Evolutionary conservation across 345 rosid species (phyloP).

Genomic region (Lepidium sativum): DNA sequence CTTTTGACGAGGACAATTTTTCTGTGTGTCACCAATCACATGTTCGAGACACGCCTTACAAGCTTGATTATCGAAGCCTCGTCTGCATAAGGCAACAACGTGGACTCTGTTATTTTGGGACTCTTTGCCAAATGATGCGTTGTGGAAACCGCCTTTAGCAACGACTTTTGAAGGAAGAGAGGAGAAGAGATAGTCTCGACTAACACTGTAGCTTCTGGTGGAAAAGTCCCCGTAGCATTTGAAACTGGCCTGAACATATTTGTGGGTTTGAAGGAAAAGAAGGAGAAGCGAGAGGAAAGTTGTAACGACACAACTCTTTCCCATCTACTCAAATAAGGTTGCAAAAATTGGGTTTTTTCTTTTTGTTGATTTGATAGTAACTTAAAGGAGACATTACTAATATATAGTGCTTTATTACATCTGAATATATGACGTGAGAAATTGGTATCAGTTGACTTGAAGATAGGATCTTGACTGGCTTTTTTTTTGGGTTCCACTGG

Average conservation of each 20-base stretch:
- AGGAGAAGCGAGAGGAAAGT: neutral
- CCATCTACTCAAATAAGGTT: neutral
- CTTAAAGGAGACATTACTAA: no score
- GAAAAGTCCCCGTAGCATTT: slow-evolving; percentile 24
- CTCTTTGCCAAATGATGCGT: slow-evolving; percentile 19
- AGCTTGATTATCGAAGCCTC: slow-evolving; percentile 16
- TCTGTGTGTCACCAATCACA: neutral
- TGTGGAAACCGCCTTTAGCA: slow-evolving; percentile 25
- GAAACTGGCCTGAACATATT: slow-evolving; percentile 3
- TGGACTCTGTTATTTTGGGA: slow-evolving; percentile 16
- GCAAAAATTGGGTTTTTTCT: no score
- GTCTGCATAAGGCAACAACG: slow-evolving; percentile 30
- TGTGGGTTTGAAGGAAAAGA: neutral
- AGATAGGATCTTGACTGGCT: no score
- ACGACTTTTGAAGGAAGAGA: slow-evolving; percentile 28
- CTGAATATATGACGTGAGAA: no score
- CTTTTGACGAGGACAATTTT: slow-evolving; percentile 29
- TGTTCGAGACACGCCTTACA: slow-evolving; percentile 26
- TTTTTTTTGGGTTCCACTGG: no score
- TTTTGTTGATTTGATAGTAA: no score
- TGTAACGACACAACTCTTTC: neutral
- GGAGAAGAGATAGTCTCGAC: slow-evolving; percentile 22
- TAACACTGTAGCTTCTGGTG: slow-evolving; percentile 15
- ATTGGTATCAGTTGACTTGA: no score
- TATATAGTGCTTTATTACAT: no score